Evolutionary conservation across 108 stramenopile genomes (phyloP).

Genomic region (Fragilaria crotonensis): DNA sequence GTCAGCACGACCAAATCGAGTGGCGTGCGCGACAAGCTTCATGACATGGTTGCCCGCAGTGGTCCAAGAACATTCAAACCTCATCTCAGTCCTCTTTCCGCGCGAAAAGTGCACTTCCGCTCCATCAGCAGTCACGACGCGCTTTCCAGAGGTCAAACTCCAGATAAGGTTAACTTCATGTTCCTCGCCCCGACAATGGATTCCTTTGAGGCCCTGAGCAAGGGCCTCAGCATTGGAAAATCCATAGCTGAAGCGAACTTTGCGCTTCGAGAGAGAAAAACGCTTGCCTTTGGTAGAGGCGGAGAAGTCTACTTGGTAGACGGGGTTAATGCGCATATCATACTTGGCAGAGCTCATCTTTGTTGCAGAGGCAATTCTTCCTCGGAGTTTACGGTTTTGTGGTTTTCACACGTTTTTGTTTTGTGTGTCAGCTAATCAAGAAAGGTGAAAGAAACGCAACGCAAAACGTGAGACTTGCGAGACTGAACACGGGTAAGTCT

Average conservation of each 20-base stretch:
- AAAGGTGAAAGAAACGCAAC: too few relatives aligned
- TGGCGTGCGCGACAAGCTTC: constrained; percentile 47
- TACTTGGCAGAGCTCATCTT: background rate
- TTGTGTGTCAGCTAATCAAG: too few relatives aligned
- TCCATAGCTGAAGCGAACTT: constrained; percentile 73
- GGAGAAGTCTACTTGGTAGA: constrained; percentile 30
- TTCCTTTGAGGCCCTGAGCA: constrained; percentile 35
- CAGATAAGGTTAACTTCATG: constrained; percentile 77
- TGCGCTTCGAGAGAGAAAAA: constrained; percentile 61
- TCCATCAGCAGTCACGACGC: constrained; percentile 51
- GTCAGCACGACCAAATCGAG: constrained; percentile 23
- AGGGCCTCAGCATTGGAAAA: constrained; percentile 57
- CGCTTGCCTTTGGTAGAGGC: constrained; percentile 43
- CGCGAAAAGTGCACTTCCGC: constrained; percentile 57
- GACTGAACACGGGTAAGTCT: too few relatives aligned
- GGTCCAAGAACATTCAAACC: constrained; percentile 54
- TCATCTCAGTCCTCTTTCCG: constrained; percentile 33
- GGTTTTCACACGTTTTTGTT: too few relatives aligned
- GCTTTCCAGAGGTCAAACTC: constrained; percentile 71
- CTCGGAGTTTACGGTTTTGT: too few relatives aligned
- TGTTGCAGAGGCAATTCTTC: too few relatives aligned
- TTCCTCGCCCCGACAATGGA: constrained; percentile 75
- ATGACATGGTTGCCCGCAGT: constrained; percentile 40
- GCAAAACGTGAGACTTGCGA: too few relatives aligned
- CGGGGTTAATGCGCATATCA: constrained; percentile 11